Evolutionary conservation across 768 basidiomycete species (phyloP).

Genomic region (Epithele typhae): DNA sequence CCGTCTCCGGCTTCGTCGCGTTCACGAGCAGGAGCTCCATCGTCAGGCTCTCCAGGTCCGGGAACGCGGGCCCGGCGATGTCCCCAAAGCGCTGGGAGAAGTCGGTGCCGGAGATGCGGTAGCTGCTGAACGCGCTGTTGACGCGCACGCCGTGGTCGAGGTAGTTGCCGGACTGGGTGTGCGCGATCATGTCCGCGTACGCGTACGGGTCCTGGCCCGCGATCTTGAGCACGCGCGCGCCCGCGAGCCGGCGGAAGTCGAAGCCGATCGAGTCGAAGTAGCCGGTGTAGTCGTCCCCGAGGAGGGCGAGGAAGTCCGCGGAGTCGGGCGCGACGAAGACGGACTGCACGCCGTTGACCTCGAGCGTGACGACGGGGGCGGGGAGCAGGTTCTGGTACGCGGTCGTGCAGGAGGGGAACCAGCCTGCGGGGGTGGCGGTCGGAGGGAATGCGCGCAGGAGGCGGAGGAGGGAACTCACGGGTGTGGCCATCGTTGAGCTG

Average conservation of each 20-base stretch:
- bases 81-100: constrained; percentile 58
- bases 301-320: constrained; percentile 43
- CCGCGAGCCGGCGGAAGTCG: constrained; percentile 57
- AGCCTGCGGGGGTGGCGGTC: constrained; percentile 31
- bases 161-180: constrained; percentile 58
- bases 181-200: constrained; percentile 54
- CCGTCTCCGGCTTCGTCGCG: constrained; percentile 43
- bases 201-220: constrained; percentile 48
- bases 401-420: constrained; percentile 55
- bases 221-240: constrained; percentile 52
- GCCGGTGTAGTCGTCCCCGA: constrained; percentile 42
- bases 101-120: constrained; percentile 35
- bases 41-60: constrained; percentile 41
- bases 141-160: constrained; percentile 60
- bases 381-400: constrained; percentile 44
- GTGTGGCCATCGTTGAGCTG: constrained; percentile 66
- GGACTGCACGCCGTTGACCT: constrained; percentile 38
- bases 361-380: constrained; percentile 49
- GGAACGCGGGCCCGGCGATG: constrained; percentile 50
- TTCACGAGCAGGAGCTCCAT: constrained; percentile 44
- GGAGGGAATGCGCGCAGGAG: neutral
- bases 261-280: constrained; percentile 47
- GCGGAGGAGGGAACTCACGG: constrained; percentile 31
- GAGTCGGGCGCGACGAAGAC: constrained; percentile 54
- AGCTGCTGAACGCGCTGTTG: constrained; percentile 59